Base-by-base conservation (phyloP, 495 filamentous ascomycete species). In the Penicillium turbatum region DNA sequence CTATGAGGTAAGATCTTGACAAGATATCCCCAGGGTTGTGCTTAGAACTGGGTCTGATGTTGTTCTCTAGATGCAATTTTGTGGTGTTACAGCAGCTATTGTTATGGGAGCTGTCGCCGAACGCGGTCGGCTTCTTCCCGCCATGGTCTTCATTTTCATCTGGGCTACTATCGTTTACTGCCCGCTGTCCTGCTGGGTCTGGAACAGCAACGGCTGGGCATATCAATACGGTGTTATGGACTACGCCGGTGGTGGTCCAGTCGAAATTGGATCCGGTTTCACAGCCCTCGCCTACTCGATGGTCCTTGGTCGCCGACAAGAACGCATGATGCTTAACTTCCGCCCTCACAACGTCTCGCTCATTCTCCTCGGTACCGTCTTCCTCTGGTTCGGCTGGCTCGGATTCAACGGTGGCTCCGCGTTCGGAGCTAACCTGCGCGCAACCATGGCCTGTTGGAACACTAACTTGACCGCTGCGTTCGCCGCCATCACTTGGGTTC, bases 111-210 rank as follows among this genome's bases (percentile, higher is more conserved):
- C 89, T 34, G 86, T 95, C 38, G 92, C 93, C 30, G 95, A 97
- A 67, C 88, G 95, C 51, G 93, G 95, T 56, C 91, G 95, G 50
- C 79, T 98, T 40, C 78, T 97, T 36, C 93, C 95, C n/a, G 85
- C 88, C 59, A 88, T 97, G 86, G 87, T 97, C 46, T 98, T 97
- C 74, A 78, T 82, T 53, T 97, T 96, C 76, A 82, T 88, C 78
- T 98, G 95, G 95, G 90, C 89, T 1, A 97, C 95, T 0, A 79
- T 97, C 50, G 93, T 97, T 45, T 98, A 98, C 81, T 97, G 93
- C 72, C 93, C 93, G 0, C 72, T 98, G 52, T 89, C 90, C 51
- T 96, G 86, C 79, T 98, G 93, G 93, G 87, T 79, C 17, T 98
- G 93, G 93, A 92, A 93, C 63, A 72, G 83, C 57, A 92, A 95